Evolutionary conservation across 1,284 basidiomycete species (phyloP), one percentile per base, ranked within the genome.

Genomic region (Meira nashicola): DNA sequence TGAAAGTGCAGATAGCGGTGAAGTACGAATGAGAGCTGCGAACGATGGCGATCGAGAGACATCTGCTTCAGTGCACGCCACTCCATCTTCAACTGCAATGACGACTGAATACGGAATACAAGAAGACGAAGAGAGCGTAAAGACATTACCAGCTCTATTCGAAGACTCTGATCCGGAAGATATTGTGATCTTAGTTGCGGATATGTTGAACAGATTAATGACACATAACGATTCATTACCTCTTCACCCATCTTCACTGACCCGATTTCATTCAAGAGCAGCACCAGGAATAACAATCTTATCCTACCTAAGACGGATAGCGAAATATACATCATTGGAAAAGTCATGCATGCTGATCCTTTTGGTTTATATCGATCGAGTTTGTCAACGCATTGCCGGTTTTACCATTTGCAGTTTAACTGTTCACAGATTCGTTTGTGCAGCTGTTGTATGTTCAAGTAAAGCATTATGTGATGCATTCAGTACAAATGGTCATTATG

Each of bases 381-480:
- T 78, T 0, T 76, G 74, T 59, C 74, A 75, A 46, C 61, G 70
- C 2, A 64, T 77, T 44, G 52, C 66, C 19, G 70, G 76, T 10
- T 78, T 78, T 50, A 78, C 76, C 23, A 72, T 78, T 39, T 78
- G 73, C 63, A 66, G 73, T 7, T 58, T 78, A 11, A 78, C 76
- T 9, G 76, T 78, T 14, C 76, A 78, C 59, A 67, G 76, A 2
- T 78, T 78, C 62, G 65, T 76, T 39, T 78, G 74, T 41, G 76
- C 74, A 1, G 70, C 73, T 19, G 69, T 78, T 37, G 71, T 78
- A 1, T 75, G 73, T 49, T 73, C 74, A 3, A 69, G 60, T 59
- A 78, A 78, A 50, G 76, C 73, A 15, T 60, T 78, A 12, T 78
- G 76, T 62, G 76, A 78, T 56, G 68, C 76, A 0, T 78, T 78